Evolutionary conservation across 768 basidiomycete genomes (phyloP).

Genomic region (Amanita jacksonii): DNA sequence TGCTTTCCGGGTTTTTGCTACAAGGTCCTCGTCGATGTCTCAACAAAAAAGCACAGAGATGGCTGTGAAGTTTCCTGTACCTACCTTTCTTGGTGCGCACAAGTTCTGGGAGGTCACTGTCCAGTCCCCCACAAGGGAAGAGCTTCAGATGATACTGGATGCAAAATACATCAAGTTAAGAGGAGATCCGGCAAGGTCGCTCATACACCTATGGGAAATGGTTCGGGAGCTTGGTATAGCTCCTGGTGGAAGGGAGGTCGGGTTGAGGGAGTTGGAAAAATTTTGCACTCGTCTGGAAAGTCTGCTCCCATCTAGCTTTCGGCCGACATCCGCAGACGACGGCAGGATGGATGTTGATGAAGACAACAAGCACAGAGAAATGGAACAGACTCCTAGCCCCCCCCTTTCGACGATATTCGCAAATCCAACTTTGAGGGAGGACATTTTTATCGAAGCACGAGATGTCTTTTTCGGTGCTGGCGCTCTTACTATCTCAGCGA

Average conservation of each 20-base stretch:
- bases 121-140: slow-evolving; percentile 48
- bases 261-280: slow-evolving; percentile 74
- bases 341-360: slow-evolving; percentile 28
- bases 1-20: slow-evolving; percentile 83
- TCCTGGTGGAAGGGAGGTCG: slow-evolving; percentile 40
- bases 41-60: slow-evolving; percentile 7
- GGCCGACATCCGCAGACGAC: slow-evolving; percentile 30
- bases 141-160: slow-evolving; percentile 63
- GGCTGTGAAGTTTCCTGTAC: slow-evolving; percentile 37
- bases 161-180: slow-evolving; percentile 57
- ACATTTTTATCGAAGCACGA: slow-evolving; percentile 78
- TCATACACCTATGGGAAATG: slow-evolving; percentile 64
- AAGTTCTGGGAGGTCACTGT: slow-evolving; percentile 71
- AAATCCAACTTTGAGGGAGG: slow-evolving; percentile 74
- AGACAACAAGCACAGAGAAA: slow-evolving; percentile 7
- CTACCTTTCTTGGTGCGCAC: slow-evolving; percentile 79
- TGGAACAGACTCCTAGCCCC: slow-evolving; percentile 9
- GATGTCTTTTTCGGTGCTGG: slow-evolving; percentile 88
- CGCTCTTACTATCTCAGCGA: slow-evolving; percentile 40
- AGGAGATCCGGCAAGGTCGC: slow-evolving; percentile 31
- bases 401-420: slow-evolving; percentile 43
- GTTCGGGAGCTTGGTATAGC: slow-evolving; percentile 36
- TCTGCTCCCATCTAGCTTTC: slow-evolving; percentile 42
- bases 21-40: slow-evolving; percentile 54
- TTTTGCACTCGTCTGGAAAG: slow-evolving; percentile 68